Evolutionary conservation across 352 stramenopile genomes (phyloP), one percentile per base, ranked within the genome.

Genomic region (Globisporangium radiosum): DNA sequence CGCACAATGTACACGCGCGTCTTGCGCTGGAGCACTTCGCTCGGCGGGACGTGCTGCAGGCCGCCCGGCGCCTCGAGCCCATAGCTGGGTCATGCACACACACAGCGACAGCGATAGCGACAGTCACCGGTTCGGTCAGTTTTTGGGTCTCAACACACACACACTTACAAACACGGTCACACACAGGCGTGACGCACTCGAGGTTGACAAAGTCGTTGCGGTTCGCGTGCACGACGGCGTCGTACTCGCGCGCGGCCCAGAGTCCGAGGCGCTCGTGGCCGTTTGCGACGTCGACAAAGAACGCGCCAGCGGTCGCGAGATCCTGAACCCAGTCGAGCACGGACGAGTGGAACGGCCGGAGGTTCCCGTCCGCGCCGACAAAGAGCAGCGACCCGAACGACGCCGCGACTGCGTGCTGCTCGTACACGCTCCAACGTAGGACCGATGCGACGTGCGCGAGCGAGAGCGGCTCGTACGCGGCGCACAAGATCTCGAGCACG

Each of bases 241-340:
- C 73, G 43, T 91, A 88, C 62, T 88, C 73, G 7, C 57, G 58
- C n/a, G 68, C 75, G 7, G 75, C 77, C 81, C 81, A 91, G 5
- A 64, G 54, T 13, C 75, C 81, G n/a, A 91, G 74, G 9, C 63
- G 68, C 40, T 86, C 69, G 54, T 91, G 81, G 1, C 81, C 81
- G 5, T 73, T 77, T 10, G 66, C 62, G 36, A 78, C 72, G 39
- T 87, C 68, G 6, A 78, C 78, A 51, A 76, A 84, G 56, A 78
- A 90, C 25, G 37, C 55, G 0, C 76, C 79, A 6, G 79, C 78
- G 3, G 70, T 76, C 10, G 56, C 69, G 11, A 65, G 57, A 14
- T 91, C 79, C 19, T 85, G 72, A 4, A 91, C 73, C 81, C 81
- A 91, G 50, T 89, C 77, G 3, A 85, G 54, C 42, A 91, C 81